phyloP scores from a whole-genome alignment of 2,329 filamentous ascomycete genomes.

The Talaromyces pinophilus region DNA sequence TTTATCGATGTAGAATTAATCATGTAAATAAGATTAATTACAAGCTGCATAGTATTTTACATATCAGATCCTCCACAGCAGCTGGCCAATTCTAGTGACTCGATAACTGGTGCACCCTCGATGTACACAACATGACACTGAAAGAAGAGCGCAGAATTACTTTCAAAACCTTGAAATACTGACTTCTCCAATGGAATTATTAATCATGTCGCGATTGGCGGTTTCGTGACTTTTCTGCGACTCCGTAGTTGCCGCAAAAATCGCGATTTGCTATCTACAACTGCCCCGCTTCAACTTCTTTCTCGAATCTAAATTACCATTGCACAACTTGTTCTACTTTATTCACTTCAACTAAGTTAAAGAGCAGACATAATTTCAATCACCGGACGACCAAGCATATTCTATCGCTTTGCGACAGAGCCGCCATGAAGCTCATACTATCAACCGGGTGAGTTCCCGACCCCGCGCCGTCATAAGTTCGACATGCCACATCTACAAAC shows the following conservation, averaged over 20 bases:
- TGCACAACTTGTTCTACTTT: too few relatives aligned
- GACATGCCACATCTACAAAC: neutral
- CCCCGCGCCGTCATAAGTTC: neutral
- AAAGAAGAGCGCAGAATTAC: neutral
- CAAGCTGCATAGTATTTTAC: neutral
- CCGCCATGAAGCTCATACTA: conserved; percentile 71
- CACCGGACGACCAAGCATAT: neutral
- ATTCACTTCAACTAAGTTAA: neutral
- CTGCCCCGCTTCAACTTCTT: neutral
- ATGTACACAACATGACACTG: neutral
- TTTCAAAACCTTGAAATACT: neutral
- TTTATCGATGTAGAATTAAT: neutral
- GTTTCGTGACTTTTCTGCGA: neutral
- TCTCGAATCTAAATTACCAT: neutral
- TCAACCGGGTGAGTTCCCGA: conserved; percentile 72
- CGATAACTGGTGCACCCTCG: neutral
- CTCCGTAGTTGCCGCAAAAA: conserved; percentile 10
- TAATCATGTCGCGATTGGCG: conserved; percentile 6
- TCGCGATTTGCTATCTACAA: conserved; percentile 5
- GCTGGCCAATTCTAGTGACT: neutral
- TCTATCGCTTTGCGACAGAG: neutral
- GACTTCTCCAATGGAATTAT: neutral
- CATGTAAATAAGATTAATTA: neutral
- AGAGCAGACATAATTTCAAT: neutral
- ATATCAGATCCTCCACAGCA: neutral